A percentile compares a stretch with the other conserved stretches of the same genome.
These are phyloP conservation scores for Forsythia suspensa DNA, from an alignment of 257 asterid species.

Conservation along the genomic window DNA sequence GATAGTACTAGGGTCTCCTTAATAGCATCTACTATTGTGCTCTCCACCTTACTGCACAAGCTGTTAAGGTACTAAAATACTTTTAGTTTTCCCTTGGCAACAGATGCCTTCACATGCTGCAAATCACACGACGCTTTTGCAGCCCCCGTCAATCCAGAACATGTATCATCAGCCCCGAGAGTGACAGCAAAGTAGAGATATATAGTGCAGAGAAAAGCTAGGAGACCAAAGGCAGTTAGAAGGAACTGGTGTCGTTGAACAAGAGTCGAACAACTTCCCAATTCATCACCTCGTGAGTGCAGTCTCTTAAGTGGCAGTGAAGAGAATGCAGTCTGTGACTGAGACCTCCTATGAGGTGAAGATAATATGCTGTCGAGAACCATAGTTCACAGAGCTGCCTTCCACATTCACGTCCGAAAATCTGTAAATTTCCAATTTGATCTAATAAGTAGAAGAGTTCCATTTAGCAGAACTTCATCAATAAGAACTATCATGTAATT, in stretches of 20 bases:
- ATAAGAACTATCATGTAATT: not conserved
- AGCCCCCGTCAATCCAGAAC: constrained; percentile 51
- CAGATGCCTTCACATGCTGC: constrained; percentile 35
- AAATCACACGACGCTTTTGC: constrained; percentile 50
- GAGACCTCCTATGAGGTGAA: constrained; percentile 73
- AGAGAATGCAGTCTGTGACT: constrained; percentile 57
- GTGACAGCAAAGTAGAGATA: constrained; percentile 85
- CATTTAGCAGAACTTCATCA: not conserved
- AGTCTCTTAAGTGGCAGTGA: constrained; percentile 39
- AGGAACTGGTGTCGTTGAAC: constrained; percentile 69
- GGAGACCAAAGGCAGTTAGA: constrained; percentile 55
- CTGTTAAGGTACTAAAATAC: constrained; percentile 35
- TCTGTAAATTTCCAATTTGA: constrained; percentile 27
- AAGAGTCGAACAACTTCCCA: constrained; percentile 54
- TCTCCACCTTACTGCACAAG: not conserved
- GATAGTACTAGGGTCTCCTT: not conserved
- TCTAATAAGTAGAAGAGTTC: not conserved
- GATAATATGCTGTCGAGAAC: constrained; percentile 56
- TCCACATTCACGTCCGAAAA: not conserved
- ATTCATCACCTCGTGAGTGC: constrained; percentile 37
- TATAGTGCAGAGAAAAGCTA: constrained; percentile 56
- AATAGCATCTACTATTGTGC: not conserved
- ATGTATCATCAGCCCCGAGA: constrained; percentile 44
- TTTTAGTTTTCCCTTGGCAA: constrained; percentile 58
- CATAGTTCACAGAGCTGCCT: constrained; percentile 32